phyloP scores from a whole-genome alignment of 139 green algal species.

The Marvania coccoides region DNA sequence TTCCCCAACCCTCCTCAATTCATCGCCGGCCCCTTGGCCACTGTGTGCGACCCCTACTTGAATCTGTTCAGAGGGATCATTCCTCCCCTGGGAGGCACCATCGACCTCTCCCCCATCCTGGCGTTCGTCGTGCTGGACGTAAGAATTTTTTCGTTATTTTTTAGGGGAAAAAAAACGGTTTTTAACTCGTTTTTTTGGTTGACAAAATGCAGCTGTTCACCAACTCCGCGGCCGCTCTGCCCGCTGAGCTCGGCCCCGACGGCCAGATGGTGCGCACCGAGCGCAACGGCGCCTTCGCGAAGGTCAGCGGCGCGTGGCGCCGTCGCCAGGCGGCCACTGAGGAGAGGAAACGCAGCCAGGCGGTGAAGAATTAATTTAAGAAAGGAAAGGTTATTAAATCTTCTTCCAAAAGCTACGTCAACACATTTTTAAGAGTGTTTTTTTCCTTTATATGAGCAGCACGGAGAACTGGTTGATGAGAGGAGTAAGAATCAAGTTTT shows the following conservation, averaged over 20 bases:
- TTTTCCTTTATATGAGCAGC: too few relatives aligned
- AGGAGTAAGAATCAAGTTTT: too few relatives aligned
- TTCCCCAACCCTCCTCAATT: constrained; percentile 82
- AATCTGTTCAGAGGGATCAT: constrained; percentile 98
- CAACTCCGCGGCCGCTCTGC: constrained; percentile 74
- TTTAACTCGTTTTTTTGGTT: neutral
- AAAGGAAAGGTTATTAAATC: neutral
- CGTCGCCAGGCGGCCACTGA: constrained; percentile 11
- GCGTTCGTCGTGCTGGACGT: constrained; percentile 91
- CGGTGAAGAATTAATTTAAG: neutral
- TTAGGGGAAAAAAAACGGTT: neutral
- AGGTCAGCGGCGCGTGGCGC: constrained; percentile 5
- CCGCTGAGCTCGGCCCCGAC: constrained; percentile 59
- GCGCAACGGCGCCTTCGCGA: neutral
- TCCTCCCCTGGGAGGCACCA: constrained; percentile 80
- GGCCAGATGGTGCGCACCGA: constrained; percentile 7
- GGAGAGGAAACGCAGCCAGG: neutral
- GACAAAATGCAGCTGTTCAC: constrained; percentile 73
- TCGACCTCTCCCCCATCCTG: constrained; percentile 96
- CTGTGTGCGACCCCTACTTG: constrained; percentile 50
- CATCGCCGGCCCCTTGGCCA: constrained; percentile 58
- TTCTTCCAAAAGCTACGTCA: too few relatives aligned
- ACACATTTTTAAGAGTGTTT: too few relatives aligned
- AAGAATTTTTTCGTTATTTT: constrained; percentile 14
- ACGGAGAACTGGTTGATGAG: too few relatives aligned